Evolutionary conservation across 73 alveolate species (phyloP).

Genomic region (Tetrahymena borealis): DNA sequence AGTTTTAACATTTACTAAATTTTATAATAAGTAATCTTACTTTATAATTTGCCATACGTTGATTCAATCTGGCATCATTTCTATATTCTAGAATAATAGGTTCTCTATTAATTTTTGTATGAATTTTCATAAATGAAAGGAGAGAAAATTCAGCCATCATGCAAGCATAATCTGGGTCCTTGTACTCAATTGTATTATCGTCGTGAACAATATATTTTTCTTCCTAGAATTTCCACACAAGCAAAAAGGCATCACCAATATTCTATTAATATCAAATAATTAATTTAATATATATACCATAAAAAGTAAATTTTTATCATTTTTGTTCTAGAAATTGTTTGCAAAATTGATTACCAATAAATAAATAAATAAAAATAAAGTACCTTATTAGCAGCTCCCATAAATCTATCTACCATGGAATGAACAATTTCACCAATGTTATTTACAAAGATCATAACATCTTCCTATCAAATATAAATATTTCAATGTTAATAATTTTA

Average conservation of each 20-base stretch:
- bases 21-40: neutral
- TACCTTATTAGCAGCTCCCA: conserved; percentile 91
- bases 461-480: too few relatives aligned
- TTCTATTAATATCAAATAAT: conserved; percentile 32
- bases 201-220: conserved; percentile 58
- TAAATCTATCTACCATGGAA: conserved; percentile 71
- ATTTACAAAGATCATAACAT: conserved; percentile 95
- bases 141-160: conserved; percentile 85
- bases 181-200: conserved; percentile 48
- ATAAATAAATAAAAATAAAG: neutral
- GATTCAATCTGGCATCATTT: conserved; percentile 15
- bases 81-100: conserved; percentile 45
- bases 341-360: too few relatives aligned
- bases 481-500: neutral
- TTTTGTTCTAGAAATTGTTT: too few relatives aligned
- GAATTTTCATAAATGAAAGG: conserved; percentile 75
- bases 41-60: conserved; percentile 37
- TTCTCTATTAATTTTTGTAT: conserved; percentile 73
- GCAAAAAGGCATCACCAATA: conserved; percentile 96
- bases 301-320: too few relatives aligned
- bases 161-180: conserved; percentile 50
- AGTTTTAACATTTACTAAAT: too few relatives aligned
- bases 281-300: too few relatives aligned
- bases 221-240: conserved; percentile 89
- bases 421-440: conserved; percentile 97